phyloP scores from a whole-genome alignment of 495 filamentous ascomycete species.

The Trichoderma asperelloides region DNA sequence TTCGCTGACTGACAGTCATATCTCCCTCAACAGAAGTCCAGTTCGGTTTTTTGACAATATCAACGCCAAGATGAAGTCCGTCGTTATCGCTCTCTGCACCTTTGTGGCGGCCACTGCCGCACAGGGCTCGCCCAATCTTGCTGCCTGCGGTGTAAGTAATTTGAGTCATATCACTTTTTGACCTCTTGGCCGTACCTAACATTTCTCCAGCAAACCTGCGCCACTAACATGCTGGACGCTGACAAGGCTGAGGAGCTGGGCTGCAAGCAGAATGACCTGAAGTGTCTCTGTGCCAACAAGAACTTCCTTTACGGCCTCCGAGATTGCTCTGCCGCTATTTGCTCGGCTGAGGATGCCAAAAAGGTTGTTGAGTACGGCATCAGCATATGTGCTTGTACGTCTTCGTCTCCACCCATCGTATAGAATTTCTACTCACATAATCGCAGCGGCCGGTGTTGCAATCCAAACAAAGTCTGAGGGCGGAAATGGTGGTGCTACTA shows the following conservation, averaged over 20 bases:
- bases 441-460: constrained; percentile 10
- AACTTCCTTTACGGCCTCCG: constrained; percentile 69
- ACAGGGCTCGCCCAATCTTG: not conserved
- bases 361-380: constrained; percentile 26
- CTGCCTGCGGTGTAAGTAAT: constrained; percentile 6
- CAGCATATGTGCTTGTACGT: constrained; percentile 24
- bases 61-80: constrained; percentile 7
- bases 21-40: not conserved
- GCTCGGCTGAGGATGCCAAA: constrained; percentile 30
- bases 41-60: not conserved
- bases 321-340: constrained; percentile 66
- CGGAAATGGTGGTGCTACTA: constrained; percentile 16
- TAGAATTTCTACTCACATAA: not conserved
- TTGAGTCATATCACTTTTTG: not conserved
- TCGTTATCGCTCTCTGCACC: constrained; percentile 2
- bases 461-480: constrained; percentile 16
- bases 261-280: constrained; percentile 46
- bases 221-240: constrained; percentile 57
- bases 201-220: constrained; percentile 51
- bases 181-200: not conserved
- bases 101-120: not conserved
- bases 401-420: not conserved
- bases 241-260: constrained; percentile 48
- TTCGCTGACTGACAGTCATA: not conserved
- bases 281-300: constrained; percentile 60